Conservation (phyloP, 164 flowering plant genomes). For the Tetracentron sinense region DNA sequence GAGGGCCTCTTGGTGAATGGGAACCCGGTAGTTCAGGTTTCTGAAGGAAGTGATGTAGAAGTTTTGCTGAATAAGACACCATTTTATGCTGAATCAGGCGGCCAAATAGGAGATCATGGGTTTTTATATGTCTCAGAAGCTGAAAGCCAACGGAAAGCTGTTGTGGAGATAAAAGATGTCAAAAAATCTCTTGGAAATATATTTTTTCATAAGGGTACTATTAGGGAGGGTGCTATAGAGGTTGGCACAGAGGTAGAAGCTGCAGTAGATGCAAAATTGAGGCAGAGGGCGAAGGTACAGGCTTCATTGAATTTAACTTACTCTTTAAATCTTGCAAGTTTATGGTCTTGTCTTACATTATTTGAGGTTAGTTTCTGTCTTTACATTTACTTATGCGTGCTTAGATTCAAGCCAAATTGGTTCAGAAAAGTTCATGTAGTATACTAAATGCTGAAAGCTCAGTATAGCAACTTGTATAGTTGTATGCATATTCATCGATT, state of each 20-base stretch:
- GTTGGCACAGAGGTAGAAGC: conserved; percentile 86
- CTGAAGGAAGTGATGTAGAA: conserved; percentile 83
- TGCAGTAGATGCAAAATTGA: conserved; percentile 66
- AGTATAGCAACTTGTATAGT: too few species aligned
- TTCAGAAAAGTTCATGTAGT: too few species aligned
- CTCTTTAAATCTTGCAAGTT: background rate
- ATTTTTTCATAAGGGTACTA: conserved; percentile 78
- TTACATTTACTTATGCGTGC: background rate
- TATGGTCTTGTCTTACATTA: background rate
- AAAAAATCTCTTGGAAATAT: conserved; percentile 69
- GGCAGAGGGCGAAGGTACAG: conserved; percentile 84
- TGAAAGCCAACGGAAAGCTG: conserved; percentile 33
- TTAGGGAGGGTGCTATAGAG: conserved; percentile 65
- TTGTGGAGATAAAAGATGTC: conserved; percentile 78
- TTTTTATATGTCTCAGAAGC: conserved; percentile 46
- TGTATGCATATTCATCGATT: too few species aligned
- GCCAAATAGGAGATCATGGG: conserved; percentile 89
- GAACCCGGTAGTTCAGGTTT: conserved; percentile 50
- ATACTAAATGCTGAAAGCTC: too few species aligned
- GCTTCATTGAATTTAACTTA: background rate
- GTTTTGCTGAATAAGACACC: conserved; percentile 76
- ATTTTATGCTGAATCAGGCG: conserved; percentile 97
- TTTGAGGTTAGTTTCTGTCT: background rate
- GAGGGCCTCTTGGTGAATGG: conserved; percentile 79
- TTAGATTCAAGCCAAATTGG: too few species aligned